Conservation (phyloP, 495 filamentous ascomycete genomes). For the Talaromyces proteolyticus region DNA sequence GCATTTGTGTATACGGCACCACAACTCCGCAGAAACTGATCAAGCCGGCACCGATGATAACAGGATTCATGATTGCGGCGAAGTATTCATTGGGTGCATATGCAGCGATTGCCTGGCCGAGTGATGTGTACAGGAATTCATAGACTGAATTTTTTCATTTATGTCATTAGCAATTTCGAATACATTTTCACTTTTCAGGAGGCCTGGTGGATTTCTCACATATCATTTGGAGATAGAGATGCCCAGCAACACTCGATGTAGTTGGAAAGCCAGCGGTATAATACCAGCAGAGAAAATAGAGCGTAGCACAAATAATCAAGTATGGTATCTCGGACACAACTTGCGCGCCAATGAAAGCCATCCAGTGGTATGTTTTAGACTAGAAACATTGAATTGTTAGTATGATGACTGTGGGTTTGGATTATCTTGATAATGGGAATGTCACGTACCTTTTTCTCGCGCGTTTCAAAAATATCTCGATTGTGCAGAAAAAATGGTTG, state of each 20-base stretch:
- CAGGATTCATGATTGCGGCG: conserved; percentile 49
- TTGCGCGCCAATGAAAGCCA: conserved; percentile 36
- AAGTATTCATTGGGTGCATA: conserved; percentile 50
- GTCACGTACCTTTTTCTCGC: conserved; percentile 69
- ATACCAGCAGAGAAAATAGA: conserved; percentile 57
- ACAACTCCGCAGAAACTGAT: conserved; percentile 52
- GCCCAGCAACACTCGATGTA: conserved; percentile 35
- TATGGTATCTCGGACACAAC: conserved; percentile 57
- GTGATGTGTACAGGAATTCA: conserved; percentile 49
- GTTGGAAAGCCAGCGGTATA: conserved; percentile 47
- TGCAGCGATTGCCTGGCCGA: conserved; percentile 55
- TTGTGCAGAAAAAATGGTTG: conserved; percentile 81
- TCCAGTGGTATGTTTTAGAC: conserved; percentile 51
- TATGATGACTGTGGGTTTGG: too few species aligned
- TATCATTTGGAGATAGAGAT: conserved; percentile 41
- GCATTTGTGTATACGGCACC: conserved; percentile 44
- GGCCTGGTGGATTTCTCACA: conserved; percentile 27
- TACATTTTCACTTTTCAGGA: neutral
- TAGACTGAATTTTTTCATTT: conserved; percentile 30
- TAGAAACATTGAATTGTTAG: conserved; percentile 57
- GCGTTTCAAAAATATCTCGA: conserved; percentile 66
- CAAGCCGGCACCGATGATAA: conserved; percentile 45
- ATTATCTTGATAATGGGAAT: too few species aligned
- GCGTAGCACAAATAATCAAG: conserved; percentile 45
- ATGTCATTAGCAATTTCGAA: too few species aligned